A percentile compares a stretch with the other conserved stretches of the same genome.
These are phyloP conservation scores for Dalbergia oliveri DNA, from an alignment of 306 rosid genomes.

Conservation along the genomic window DNA sequence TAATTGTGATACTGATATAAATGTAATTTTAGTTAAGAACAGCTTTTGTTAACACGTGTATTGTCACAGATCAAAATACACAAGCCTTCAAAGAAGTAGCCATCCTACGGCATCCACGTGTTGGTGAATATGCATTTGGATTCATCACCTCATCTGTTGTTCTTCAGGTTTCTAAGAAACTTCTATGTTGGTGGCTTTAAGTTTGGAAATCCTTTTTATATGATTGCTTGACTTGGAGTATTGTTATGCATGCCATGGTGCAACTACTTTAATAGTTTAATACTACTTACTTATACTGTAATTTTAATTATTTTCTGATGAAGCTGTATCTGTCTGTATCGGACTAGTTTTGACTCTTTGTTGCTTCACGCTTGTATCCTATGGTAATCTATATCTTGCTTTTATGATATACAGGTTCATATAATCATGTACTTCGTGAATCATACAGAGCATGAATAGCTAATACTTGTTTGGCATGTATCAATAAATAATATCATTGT, in stretches of 20 bases:
- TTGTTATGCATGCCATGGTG: background rate
- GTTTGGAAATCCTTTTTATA: slow-evolving; percentile 14
- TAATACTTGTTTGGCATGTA: slow-evolving; percentile 9
- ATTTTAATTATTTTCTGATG: slow-evolving; percentile 18
- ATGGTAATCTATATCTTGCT: slow-evolving; percentile 20
- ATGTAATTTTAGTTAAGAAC: background rate
- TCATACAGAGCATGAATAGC: background rate
- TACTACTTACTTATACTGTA: slow-evolving; percentile 6
- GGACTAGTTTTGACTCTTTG: background rate
- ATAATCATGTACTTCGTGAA: background rate
- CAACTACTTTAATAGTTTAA: slow-evolving; percentile 7
- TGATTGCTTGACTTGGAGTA: slow-evolving; percentile 16
- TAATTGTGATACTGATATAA: background rate
- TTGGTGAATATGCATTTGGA: slow-evolving; percentile 96
- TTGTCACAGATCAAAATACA: slow-evolving; percentile 79
- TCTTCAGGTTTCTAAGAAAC: slow-evolving; percentile 69
- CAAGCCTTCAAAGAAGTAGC: slow-evolving; percentile 97
- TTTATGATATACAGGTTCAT: background rate
- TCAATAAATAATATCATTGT: slow-evolving; percentile 5
- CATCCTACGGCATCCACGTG: slow-evolving; percentile 90
- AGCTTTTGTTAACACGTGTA: slow-evolving; percentile 4
- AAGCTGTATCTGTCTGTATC: background rate
- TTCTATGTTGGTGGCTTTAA: background rate
- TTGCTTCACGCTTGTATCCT: slow-evolving; percentile 1
- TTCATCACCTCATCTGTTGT: slow-evolving; percentile 85